A percentile compares a stretch with the other conserved stretches of the same genome.
phyloP scores from a whole-genome alignment of 331 rosid genomes.

The Quercus phellos region DNA sequence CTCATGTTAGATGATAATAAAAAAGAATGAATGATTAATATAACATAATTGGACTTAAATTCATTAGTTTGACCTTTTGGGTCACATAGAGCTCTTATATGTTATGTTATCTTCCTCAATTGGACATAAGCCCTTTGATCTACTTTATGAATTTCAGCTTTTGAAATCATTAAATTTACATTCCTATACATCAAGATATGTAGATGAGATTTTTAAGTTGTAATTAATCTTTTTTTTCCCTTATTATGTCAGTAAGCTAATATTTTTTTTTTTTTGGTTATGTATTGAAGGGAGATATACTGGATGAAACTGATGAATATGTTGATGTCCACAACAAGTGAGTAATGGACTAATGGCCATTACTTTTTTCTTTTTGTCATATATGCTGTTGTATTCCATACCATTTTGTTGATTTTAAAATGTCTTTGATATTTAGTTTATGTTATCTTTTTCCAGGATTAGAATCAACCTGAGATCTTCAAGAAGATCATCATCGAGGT shows the following conservation, averaged over 20 bases:
- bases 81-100: too few species aligned
- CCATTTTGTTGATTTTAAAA: neutral
- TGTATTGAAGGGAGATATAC: constrained; percentile 51
- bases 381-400: neutral
- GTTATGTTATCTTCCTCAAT: too few species aligned
- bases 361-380: neutral
- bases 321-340: constrained; percentile 62
- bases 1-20: too few species aligned
- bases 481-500: constrained; percentile 43
- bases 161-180: neutral
- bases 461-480: constrained; percentile 47
- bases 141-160: neutral
- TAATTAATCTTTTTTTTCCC: neutral
- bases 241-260: neutral
- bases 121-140: neutral
- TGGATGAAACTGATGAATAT: constrained; percentile 82
- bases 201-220: neutral
- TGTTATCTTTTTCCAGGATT: constrained; percentile 38
- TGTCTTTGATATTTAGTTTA: neutral
- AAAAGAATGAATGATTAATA: too few species aligned
- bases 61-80: too few species aligned
- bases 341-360: constrained; percentile 22
- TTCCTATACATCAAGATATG: neutral
- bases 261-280: constrained; percentile 7
- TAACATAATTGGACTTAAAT: too few species aligned